Conservation (phyloP, 331 rosid species). For the Stylosanthes scabra region DNA sequence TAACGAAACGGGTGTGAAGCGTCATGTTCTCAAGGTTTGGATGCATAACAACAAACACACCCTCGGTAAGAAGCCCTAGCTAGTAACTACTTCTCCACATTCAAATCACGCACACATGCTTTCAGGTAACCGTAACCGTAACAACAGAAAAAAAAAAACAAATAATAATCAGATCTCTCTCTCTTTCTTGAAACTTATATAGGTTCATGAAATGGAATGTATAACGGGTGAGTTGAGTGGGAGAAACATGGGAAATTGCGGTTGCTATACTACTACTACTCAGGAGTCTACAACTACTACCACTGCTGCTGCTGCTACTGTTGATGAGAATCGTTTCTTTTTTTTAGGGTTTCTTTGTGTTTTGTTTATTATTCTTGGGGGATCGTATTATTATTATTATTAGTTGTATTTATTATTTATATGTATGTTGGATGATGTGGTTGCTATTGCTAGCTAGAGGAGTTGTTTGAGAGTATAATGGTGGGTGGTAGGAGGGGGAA, state of each 20-base stretch:
- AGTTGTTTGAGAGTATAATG: not conserved
- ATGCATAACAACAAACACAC: slow-evolving; percentile 99
- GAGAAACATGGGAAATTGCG: slow-evolving; percentile 36
- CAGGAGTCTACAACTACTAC: slow-evolving; percentile 23
- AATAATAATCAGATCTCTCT: not conserved
- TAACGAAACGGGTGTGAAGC: slow-evolving; percentile 78
- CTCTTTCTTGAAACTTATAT: not conserved
- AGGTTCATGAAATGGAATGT: not conserved
- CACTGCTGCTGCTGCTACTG: too few species aligned
- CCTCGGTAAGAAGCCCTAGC: slow-evolving; percentile 93
- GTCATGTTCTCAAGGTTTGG: slow-evolving; percentile 97
- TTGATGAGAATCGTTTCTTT: slow-evolving; percentile 23
- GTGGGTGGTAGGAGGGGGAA: not conserved
- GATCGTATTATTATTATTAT: too few species aligned
- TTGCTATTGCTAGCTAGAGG: slow-evolving; percentile 14
- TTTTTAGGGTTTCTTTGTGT: slow-evolving; percentile 57
- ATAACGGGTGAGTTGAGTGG: slow-evolving; percentile 10
- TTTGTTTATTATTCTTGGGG: not conserved
- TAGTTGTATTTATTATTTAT: too few species aligned
- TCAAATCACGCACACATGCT: too few species aligned
- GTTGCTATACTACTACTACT: slow-evolving; percentile 32
- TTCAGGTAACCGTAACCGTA: too few species aligned
- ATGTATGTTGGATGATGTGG: too few species aligned
- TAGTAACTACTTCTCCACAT: too few species aligned
- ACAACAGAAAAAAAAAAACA: too few species aligned